phyloP scores from a whole-genome alignment of 2,329 filamentous ascomycete genomes.

The Colletotrichum viniferum region DNA sequence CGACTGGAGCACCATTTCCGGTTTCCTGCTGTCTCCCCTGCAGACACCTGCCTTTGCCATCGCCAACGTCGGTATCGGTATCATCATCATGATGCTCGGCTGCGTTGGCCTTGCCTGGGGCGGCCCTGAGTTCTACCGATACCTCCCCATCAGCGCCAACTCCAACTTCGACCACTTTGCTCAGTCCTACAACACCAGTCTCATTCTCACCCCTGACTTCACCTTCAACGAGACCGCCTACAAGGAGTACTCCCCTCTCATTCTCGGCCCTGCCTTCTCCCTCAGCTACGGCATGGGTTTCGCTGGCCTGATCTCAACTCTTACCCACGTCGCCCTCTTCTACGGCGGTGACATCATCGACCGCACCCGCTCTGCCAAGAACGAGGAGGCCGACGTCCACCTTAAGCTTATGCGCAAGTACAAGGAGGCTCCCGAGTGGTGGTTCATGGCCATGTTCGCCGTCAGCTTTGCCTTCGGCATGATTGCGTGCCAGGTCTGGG shows the following conservation, averaged over 20 bases:
- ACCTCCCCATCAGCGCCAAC: slow-evolving; percentile 55
- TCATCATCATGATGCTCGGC: slow-evolving; percentile 57
- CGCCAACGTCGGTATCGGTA: slow-evolving; percentile 56
- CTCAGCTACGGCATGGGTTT: slow-evolving; percentile 63
- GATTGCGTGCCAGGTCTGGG: slow-evolving; percentile 37
- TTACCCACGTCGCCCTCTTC: slow-evolving; percentile 57
- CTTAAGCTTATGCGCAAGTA: slow-evolving; percentile 61
- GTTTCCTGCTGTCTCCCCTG: slow-evolving; percentile 53
- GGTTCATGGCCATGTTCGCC: slow-evolving; percentile 54
- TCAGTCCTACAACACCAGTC: slow-evolving; percentile 60
- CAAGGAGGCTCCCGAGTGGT: slow-evolving; percentile 59
- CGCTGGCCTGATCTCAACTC: slow-evolving; percentile 56
- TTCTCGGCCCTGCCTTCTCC: slow-evolving; percentile 59
- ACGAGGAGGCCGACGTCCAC: slow-evolving; percentile 55
- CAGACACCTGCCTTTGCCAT: slow-evolving; percentile 61
- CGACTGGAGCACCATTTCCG: slow-evolving; percentile 53
- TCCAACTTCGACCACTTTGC: slow-evolving; percentile 67
- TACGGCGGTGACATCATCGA: slow-evolving; percentile 53
- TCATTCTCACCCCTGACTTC: slow-evolving; percentile 58
- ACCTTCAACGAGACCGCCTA: slow-evolving; percentile 66
- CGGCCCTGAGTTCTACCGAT: slow-evolving; percentile 48
- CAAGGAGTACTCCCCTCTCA: slow-evolving; percentile 58
- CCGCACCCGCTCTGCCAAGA: slow-evolving; percentile 33
- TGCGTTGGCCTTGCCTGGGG: slow-evolving; percentile 55
- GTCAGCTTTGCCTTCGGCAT: slow-evolving; percentile 55